Percentiles rank a stretch among this genome's conserved stretches.
phyloP scores from a whole-genome alignment of 2,329 filamentous ascomycete genomes.

The Pyrenochaeta sp. region DNA sequence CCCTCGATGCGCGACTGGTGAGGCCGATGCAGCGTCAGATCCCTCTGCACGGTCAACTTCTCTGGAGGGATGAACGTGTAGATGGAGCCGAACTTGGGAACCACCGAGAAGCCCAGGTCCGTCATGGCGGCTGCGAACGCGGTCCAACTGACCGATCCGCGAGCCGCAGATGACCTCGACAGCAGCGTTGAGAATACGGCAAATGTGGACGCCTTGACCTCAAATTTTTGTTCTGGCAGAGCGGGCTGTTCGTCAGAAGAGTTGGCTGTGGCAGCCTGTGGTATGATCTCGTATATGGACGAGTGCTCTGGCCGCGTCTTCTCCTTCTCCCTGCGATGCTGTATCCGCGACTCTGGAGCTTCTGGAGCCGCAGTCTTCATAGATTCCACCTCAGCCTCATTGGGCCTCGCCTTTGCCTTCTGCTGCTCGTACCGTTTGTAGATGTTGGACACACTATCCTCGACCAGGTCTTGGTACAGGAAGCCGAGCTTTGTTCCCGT shows the following conservation, averaged over 20 bases:
- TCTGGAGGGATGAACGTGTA: slow-evolving; percentile 20
- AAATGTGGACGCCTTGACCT: slow-evolving; percentile 51
- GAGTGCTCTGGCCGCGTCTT: slow-evolving; percentile 55
- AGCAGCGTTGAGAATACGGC: slow-evolving; percentile 50
- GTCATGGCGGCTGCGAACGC: slow-evolving; percentile 22
- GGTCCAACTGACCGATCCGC: slow-evolving; percentile 29
- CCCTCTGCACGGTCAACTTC: slow-evolving; percentile 4
- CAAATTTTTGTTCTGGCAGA: slow-evolving; percentile 28
- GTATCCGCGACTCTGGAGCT: slow-evolving; percentile 32
- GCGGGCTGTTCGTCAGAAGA: neutral
- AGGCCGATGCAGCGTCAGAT: slow-evolving; percentile 26
- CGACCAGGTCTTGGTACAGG: slow-evolving; percentile 56
- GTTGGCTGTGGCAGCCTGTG: slow-evolving; percentile 5
- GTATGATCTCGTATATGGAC: slow-evolving; percentile 45
- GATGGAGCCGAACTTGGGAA: slow-evolving; percentile 23
- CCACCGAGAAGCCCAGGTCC: slow-evolving; percentile 19
- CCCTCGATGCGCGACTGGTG: slow-evolving; percentile 25
- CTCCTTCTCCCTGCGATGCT: slow-evolving; percentile 53
- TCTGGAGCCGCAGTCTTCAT: slow-evolving; percentile 12
- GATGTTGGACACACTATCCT: slow-evolving; percentile 50
- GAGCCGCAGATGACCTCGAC: slow-evolving; percentile 26
- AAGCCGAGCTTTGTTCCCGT: slow-evolving; percentile 53
- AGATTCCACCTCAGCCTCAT: slow-evolving; percentile 9
- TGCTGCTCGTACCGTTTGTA: slow-evolving; percentile 31
- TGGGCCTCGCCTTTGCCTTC: slow-evolving; percentile 18